Percentiles rank a stretch among this genome's conserved stretches.
These are phyloP conservation scores for Globisporangium mamillatum DNA, from an alignment of 352 stramenopile genomes.

Conservation along the genomic window DNA sequence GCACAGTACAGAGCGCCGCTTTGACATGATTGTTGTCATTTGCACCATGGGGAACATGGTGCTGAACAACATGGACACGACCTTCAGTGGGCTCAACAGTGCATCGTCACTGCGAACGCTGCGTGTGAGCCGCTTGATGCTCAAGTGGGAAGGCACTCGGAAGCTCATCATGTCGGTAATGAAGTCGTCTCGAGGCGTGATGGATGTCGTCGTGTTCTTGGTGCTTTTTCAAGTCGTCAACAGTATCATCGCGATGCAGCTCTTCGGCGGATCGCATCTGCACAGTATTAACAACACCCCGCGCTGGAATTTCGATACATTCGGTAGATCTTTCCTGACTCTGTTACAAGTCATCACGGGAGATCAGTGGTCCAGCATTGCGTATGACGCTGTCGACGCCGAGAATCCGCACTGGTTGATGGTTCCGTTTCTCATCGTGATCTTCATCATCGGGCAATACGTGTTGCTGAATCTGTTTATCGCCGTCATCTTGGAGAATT, in stretches of 20 bases:
- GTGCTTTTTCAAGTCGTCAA: conserved; percentile 76
- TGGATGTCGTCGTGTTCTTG: conserved; percentile 75
- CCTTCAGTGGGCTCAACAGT: conserved; percentile 61
- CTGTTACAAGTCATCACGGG: conserved; percentile 76
- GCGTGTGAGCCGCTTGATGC: conserved; percentile 68
- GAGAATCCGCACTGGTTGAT: conserved; percentile 65
- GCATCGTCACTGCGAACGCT: conserved; percentile 69
- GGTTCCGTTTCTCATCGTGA: conserved; percentile 70
- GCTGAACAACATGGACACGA: conserved; percentile 54
- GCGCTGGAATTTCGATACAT: conserved; percentile 82
- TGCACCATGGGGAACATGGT: conserved; percentile 70
- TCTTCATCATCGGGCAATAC: conserved; percentile 77
- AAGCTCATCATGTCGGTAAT: conserved; percentile 78
- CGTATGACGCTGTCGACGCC: conserved; percentile 71
- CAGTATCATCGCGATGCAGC: conserved; percentile 74
- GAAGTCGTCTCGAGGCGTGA: conserved; percentile 74
- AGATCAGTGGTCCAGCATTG: conserved; percentile 75
- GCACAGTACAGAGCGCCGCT: conserved; percentile 56
- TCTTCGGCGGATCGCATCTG: conserved; percentile 62
- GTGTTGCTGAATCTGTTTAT: conserved; percentile 84
- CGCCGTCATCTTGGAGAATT: conserved; percentile 82
- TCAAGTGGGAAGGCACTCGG: conserved; percentile 76
- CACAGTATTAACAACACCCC: conserved; percentile 38
- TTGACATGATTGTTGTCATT: conserved; percentile 69
- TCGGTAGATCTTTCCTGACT: conserved; percentile 66